Evolutionary conservation across 495 filamentous ascomycete species (phyloP).

Genomic region (Chaetomidium leptoderma): DNA sequence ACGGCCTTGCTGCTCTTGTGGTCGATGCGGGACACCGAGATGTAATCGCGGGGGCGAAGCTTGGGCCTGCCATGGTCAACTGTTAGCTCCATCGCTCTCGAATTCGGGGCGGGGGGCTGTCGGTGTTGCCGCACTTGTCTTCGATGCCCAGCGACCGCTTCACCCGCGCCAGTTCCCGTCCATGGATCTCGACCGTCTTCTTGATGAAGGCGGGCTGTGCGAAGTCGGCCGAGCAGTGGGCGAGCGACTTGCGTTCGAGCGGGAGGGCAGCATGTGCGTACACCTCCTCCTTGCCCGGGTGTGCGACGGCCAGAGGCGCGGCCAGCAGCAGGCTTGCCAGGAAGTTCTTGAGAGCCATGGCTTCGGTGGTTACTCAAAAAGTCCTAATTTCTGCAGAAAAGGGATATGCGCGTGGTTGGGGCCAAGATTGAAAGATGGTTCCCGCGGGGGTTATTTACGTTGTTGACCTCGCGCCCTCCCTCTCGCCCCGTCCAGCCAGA

Average conservation of each 20-base stretch:
- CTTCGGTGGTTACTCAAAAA: constrained; percentile 1
- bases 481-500: not conserved
- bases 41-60: constrained; percentile 29
- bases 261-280: constrained; percentile 25
- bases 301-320: constrained; percentile 27
- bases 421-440: not conserved
- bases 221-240: constrained; percentile 33
- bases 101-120: no score
- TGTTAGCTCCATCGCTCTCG: constrained; percentile 7
- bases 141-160: constrained; percentile 22
- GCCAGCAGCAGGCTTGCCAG: constrained; percentile 29
- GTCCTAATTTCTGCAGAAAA: not conserved
- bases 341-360: constrained; percentile 29
- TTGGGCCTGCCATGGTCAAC: constrained; percentile 15
- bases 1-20: constrained; percentile 57
- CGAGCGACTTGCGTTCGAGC: constrained; percentile 29
- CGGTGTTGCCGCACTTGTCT: constrained; percentile 4
- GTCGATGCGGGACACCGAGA: constrained; percentile 30
- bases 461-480: not conserved
- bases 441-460: not conserved
- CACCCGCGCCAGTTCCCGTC: constrained; percentile 25
- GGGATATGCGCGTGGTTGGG: not conserved
- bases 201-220: constrained; percentile 28
- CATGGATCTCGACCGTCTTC: constrained; percentile 31
- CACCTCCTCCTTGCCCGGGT: constrained; percentile 29